Evolutionary conservation across 345 rosid genomes (phyloP).

Genomic region (Kernera saxatilis): DNA sequence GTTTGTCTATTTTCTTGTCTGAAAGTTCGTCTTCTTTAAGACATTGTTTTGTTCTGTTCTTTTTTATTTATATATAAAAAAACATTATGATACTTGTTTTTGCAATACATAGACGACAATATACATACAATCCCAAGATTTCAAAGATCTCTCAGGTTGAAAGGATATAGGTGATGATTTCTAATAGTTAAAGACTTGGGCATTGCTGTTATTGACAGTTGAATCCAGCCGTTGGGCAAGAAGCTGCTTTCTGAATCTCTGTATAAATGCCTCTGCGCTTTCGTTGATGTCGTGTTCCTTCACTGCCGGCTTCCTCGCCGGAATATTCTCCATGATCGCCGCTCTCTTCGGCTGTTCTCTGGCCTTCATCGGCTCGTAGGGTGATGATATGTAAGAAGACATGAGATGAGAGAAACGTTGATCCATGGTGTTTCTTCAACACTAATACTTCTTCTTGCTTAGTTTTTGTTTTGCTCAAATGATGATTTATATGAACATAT

Average conservation of each 20-base stretch:
- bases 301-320: not conserved
- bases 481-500: not conserved
- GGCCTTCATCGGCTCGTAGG: conserved; percentile 9
- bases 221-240: conserved; percentile 63
- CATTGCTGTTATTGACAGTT: conserved; percentile 27
- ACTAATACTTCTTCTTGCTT: conserved; percentile 1
- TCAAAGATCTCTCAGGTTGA: not conserved
- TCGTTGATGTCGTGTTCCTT: conserved; percentile 49
- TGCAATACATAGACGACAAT: conserved; percentile 10
- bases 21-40: conserved; percentile 10
- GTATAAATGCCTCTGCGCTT: conserved; percentile 73
- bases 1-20: not conserved
- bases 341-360: conserved; percentile 4
- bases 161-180: not conserved
- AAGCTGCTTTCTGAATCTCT: conserved; percentile 60
- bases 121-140: not conserved
- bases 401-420: conserved; percentile 13
- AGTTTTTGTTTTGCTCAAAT: not conserved
- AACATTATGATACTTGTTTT: not conserved
- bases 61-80: not conserved
- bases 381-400: conserved; percentile 12
- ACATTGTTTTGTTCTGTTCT: conserved; percentile 1
- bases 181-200: not conserved
- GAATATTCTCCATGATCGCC: not conserved
- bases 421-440: not conserved